phyloP scores from a whole-genome alignment of 768 basidiomycete species.

The Hydnomerulius pinastri region DNA sequence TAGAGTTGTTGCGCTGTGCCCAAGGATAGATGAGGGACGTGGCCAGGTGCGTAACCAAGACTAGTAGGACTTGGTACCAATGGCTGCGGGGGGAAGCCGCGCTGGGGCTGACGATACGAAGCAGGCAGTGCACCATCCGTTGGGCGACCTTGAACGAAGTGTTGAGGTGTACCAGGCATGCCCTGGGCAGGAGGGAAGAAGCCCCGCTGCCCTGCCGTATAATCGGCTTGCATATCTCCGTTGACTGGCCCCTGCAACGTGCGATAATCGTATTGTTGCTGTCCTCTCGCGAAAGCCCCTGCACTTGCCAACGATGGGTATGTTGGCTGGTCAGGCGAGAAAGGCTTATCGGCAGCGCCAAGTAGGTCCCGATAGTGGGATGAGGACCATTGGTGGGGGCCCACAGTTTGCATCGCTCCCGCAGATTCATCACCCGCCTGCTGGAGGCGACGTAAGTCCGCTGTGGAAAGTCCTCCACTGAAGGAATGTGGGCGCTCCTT shows the following conservation, averaged over 20 bases:
- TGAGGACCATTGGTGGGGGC: constrained; percentile 52
- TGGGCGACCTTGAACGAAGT: constrained; percentile 54
- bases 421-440: constrained; percentile 55
- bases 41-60: constrained; percentile 53
- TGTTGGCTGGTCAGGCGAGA: constrained; percentile 43
- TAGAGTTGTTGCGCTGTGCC: constrained; percentile 78
- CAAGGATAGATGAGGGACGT: constrained; percentile 69
- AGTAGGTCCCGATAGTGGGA: constrained; percentile 49
- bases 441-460: constrained; percentile 75
- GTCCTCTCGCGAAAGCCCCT: constrained; percentile 48
- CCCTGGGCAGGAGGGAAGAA: constrained; percentile 48
- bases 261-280: constrained; percentile 55
- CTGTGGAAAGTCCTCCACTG: constrained; percentile 72
- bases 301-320: constrained; percentile 71
- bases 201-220: constrained; percentile 56
- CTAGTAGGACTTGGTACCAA: constrained; percentile 54
- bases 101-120: constrained; percentile 64
- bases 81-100: constrained; percentile 58
- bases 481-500: constrained; percentile 83
- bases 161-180: constrained; percentile 42
- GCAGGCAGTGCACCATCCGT: constrained; percentile 47
- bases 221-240: constrained; percentile 46
- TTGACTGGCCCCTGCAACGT: constrained; percentile 33
- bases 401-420: constrained; percentile 34
- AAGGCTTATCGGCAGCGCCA: constrained; percentile 43